Evolutionary conservation across 768 basidiomycete species (phyloP), one percentile per base, ranked within the genome.

Genomic region (Termitomyces sp.): DNA sequence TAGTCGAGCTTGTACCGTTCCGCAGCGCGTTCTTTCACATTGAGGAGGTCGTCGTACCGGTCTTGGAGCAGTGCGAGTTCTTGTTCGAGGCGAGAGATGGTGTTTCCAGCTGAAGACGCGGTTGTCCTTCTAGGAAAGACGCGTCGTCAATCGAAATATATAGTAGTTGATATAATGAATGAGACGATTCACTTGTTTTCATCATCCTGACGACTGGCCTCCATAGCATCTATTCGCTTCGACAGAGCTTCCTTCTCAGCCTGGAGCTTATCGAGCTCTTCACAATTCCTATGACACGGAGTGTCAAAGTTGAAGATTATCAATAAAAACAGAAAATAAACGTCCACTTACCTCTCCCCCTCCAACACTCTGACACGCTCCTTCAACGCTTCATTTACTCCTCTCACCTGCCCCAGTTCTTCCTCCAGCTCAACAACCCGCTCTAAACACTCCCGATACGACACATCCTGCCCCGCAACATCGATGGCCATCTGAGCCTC

Each of bases 1-100:
- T 77, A 83, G 64, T 87, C 80, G 19, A 59, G 56, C 57, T 78
- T 75, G 66, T 82, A 82, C 19, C 75, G 76, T 21, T 67, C 71
- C 11, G 74, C 74, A 12, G 77, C 77, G 1, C 78, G 74, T 50
- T 75, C 72, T 53, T 78, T 77, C 30, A 73, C 70, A 40, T 71
- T 69, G 5, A 68, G 58, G 1, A 87, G 69, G 0, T 70, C 71
- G 41, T 82, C 78, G 55, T 80, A 83, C 12, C 73, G 73, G 35
- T 52, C 62, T 54, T 75, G 62, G 2, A 83, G 67, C 9, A 71
- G 62, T 0, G 66, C 60, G 6, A 78, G 62, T 59, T 77, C 72
- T 44, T 54, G 45, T 21, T 62, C 53, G 10, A 63, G 47, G 10
- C 50, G 43, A 42, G 57, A 60, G 3, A 58, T 50, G 1, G 43